Percentiles rank a stretch among this genome's conserved stretches.
These are phyloP conservation scores for Rhodomyrtus tomentosa DNA, from an alignment of 345 rosid genomes.

Conservation along the genomic window DNA sequence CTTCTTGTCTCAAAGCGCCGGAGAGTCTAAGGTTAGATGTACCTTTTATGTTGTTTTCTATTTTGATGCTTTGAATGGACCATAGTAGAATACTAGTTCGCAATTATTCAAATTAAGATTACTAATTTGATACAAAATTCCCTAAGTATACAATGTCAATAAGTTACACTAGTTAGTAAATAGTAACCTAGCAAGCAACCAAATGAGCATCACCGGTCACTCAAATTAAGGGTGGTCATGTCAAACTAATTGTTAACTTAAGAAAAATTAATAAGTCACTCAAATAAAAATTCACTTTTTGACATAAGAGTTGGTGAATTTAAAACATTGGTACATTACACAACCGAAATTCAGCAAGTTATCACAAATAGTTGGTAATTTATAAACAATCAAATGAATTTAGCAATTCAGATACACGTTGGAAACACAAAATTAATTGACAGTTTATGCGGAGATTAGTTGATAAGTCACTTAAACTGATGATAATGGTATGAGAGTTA, in stretches of 20 bases:
- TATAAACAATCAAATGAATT: not conserved
- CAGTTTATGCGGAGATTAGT: not conserved
- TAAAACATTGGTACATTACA: not conserved
- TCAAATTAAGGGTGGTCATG: not conserved
- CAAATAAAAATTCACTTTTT: not conserved
- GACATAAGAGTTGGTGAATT: not conserved
- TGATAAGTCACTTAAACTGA: not conserved
- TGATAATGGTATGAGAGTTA: not conserved
- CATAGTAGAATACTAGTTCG: too few relatives aligned
- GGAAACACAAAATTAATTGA: not conserved
- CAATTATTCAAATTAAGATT: too few relatives aligned
- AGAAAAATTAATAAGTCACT: not conserved
- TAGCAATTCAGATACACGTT: not conserved
- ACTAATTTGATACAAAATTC: too few relatives aligned
- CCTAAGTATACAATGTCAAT: too few relatives aligned
- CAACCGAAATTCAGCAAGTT: not conserved
- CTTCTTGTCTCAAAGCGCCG: too few relatives aligned
- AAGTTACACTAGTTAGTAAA: too few relatives aligned
- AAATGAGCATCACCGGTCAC: too few relatives aligned
- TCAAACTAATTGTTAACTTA: not conserved
- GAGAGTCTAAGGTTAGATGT: too few relatives aligned
- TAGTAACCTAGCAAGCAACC: too few relatives aligned
- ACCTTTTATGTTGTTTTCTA: too few relatives aligned
- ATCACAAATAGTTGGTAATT: not conserved
- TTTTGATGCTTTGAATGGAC: too few relatives aligned